Evolutionary conservation across 148 eudicot genomes (phyloP).

Genomic region (Vaccinium vitisidaea): DNA sequence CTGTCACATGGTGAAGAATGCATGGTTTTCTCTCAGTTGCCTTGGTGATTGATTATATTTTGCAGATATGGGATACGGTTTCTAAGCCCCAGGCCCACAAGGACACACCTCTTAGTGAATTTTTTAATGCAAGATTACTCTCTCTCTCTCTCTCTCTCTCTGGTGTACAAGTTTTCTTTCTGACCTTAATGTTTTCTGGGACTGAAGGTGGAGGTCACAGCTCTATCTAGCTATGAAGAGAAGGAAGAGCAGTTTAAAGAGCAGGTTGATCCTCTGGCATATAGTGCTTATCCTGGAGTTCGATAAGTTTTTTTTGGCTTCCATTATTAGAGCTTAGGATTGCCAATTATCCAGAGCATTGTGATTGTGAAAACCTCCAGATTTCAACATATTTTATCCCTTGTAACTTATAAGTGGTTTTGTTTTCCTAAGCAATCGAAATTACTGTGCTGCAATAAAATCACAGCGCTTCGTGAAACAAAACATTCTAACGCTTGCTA

Average conservation of each 20-base stretch:
- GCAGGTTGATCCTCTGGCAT: constrained; percentile 51
- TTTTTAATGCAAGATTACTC: constrained; percentile 77
- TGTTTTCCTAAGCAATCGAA: neutral
- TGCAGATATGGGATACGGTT: constrained; percentile 95
- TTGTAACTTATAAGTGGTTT: neutral
- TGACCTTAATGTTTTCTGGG: neutral
- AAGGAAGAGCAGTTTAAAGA: constrained; percentile 93
- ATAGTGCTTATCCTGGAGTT: neutral
- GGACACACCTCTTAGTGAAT: constrained; percentile 87
- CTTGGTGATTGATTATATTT: constrained; percentile 11
- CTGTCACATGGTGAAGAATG: neutral
- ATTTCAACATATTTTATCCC: neutral
- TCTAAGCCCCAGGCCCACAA: constrained; percentile 95
- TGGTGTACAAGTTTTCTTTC: neutral
- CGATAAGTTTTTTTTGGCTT: neutral
- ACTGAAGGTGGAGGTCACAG: constrained; percentile 83
- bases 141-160: neutral
- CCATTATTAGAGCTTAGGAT: neutral
- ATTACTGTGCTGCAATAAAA: neutral
- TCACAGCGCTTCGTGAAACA: neutral
- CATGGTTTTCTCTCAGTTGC: neutral
- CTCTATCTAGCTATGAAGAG: constrained; percentile 92
- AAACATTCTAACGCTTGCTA: neutral
- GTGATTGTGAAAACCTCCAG: neutral
- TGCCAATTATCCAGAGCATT: neutral